phyloP scores from a whole-genome alignment of 768 basidiomycete species.

The Pholiota conissans region DNA sequence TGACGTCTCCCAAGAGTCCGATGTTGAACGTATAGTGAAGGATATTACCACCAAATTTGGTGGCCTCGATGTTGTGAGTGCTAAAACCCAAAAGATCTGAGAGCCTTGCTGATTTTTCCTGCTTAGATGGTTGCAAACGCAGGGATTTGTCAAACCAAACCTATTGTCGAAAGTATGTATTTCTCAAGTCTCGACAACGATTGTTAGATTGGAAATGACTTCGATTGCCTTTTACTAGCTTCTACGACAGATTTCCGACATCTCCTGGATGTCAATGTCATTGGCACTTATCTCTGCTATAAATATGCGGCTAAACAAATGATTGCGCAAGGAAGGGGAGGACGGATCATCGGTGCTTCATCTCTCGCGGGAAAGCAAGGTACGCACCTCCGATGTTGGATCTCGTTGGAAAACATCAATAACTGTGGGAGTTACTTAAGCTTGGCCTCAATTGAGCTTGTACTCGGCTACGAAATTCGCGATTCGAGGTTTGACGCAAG shows the following conservation, averaged over 20 bases:
- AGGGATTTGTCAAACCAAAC: slow-evolving; percentile 17
- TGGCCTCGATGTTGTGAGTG: slow-evolving; percentile 46
- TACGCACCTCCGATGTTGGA: no score
- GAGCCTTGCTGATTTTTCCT: no score
- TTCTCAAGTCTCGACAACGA: no score
- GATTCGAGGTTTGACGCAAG: slow-evolving; percentile 36
- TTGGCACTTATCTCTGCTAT: slow-evolving; percentile 62
- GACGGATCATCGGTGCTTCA: slow-evolving; percentile 52
- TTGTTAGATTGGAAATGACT: no score
- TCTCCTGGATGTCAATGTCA: slow-evolving; percentile 49
- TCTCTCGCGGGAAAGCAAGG: slow-evolving; percentile 32
- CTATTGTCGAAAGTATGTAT: slow-evolving; percentile 22
- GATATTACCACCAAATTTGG: slow-evolving; percentile 33
- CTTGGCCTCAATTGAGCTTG: neutral
- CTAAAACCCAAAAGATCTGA: no score
- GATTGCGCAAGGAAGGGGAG: slow-evolving; percentile 52
- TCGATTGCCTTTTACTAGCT: slow-evolving; percentile 26
- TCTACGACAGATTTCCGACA: slow-evolving; percentile 39
- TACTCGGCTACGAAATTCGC: slow-evolving; percentile 39
- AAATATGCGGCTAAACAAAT: slow-evolving; percentile 66
- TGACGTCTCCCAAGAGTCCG: slow-evolving; percentile 25
- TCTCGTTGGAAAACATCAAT: neutral
- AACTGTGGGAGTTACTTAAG: neutral
- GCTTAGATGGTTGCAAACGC: slow-evolving; percentile 35
- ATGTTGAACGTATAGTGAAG: slow-evolving; percentile 40